Evolutionary conservation across 495 filamentous ascomycete species (phyloP).

Genomic region (Aspergillus nidulans): DNA sequence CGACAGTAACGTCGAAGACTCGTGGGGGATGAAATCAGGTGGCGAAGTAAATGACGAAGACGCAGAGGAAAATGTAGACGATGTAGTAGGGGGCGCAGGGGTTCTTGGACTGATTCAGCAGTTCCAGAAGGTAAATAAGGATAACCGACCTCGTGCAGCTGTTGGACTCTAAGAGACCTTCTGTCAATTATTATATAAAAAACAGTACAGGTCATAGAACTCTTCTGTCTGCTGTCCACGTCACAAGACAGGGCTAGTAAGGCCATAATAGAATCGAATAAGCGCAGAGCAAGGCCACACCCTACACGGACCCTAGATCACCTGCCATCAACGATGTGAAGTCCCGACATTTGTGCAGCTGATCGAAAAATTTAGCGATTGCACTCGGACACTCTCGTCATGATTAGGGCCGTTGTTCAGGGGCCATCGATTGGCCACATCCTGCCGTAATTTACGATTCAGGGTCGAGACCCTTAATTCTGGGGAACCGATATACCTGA

Average conservation of each 20-base stretch:
- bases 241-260: background rate
- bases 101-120: conserved; percentile 87
- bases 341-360: background rate
- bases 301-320: background rate
- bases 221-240: background rate
- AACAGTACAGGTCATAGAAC: background rate
- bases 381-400: background rate
- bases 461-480: background rate
- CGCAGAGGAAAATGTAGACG: conserved; percentile 47
- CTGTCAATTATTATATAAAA: background rate
- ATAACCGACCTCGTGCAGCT: conserved; percentile 45
- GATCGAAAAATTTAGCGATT: background rate
- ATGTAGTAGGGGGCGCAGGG: conserved; percentile 44
- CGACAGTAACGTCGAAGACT: conserved; percentile 59
- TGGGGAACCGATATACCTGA: background rate
- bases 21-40: conserved; percentile 56
- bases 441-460: background rate
- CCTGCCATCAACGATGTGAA: background rate
- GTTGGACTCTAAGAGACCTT: conserved; percentile 30
- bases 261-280: background rate
- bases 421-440: background rate
- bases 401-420: background rate
- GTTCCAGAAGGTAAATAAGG: conserved; percentile 79
- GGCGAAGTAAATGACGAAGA: conserved; percentile 42
- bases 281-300: background rate